phyloP scores from a whole-genome alignment of 108 stramenopile species.

The Skeletonema potamos region DNA sequence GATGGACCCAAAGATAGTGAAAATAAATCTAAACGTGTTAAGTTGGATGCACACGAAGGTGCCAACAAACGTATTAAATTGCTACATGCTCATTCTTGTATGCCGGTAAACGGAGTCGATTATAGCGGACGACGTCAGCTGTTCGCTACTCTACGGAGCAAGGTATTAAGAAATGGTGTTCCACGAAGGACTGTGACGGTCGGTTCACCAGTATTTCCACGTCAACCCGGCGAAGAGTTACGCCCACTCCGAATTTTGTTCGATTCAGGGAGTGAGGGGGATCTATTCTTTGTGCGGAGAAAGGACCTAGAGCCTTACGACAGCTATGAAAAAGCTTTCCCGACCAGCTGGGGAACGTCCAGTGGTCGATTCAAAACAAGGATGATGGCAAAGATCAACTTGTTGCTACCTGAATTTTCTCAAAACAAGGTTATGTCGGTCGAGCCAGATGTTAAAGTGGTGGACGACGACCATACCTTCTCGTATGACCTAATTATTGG shows the following conservation, averaged over 20 bases:
- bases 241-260: not conserved
- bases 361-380: not conserved
- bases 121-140: not conserved
- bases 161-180: not conserved
- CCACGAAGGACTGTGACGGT: not conserved
- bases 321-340: not conserved
- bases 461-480: not conserved
- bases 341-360: not conserved
- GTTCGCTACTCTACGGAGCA: not conserved
- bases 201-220: not conserved
- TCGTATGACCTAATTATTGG: too few species aligned
- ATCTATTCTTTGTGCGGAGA: not conserved
- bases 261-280: not conserved
- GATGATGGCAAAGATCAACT: not conserved
- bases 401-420: not conserved
- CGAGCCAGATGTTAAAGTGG: not conserved
- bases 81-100: not conserved
- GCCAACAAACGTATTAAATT: not conserved
- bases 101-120: not conserved
- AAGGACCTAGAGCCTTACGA: not conserved
- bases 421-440: not conserved
- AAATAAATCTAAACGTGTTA: not conserved
- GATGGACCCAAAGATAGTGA: not conserved
- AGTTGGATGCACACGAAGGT: not conserved
- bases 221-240: not conserved